These are phyloP conservation scores for Arthrinium phaeospermum DNA, from an alignment of 2,329 filamentous ascomycete species.

Conservation along the genomic window DNA sequence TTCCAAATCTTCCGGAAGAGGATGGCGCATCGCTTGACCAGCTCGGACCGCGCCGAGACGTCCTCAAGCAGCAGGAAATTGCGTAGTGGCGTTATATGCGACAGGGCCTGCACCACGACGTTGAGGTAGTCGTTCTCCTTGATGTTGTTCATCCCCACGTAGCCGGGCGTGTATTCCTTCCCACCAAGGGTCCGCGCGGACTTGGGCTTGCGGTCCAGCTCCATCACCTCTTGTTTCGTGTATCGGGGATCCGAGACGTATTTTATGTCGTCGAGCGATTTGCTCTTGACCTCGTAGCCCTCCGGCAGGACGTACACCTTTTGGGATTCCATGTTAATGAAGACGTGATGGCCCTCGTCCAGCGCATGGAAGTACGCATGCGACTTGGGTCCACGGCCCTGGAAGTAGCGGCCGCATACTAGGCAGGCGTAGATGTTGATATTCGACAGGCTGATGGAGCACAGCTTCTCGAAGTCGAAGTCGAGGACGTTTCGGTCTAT, in stretches of 20 bases:
- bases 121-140: slow-evolving; percentile 99
- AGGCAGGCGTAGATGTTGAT: slow-evolving; percentile 99
- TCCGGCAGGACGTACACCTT: slow-evolving; percentile 92
- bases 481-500: slow-evolving; percentile 92
- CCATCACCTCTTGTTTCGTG: slow-evolving; percentile 77
- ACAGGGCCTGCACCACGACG: slow-evolving; percentile 87
- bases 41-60: slow-evolving; percentile 73
- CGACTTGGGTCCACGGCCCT: slow-evolving; percentile 90
- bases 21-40: slow-evolving; percentile 86
- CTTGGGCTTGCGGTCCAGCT: slow-evolving; percentile 71
- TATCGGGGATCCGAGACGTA: slow-evolving; percentile 94
- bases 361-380: slow-evolving; percentile 98
- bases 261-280: slow-evolving; percentile 96
- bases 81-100: slow-evolving; percentile 86
- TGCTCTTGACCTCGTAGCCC: slow-evolving; percentile 94
- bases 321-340: slow-evolving; percentile 95
- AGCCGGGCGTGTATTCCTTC: slow-evolving; percentile 89
- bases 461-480: slow-evolving; percentile 99
- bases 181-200: slow-evolving; percentile 79
- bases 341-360: slow-evolving; percentile 95
- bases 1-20: slow-evolving; percentile 98
- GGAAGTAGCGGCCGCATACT: slow-evolving; percentile 97
- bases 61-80: slow-evolving; percentile 93
- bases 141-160: slow-evolving; percentile 99
- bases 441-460: slow-evolving; percentile 93